Conservation (phyloP, 148 eudicot species). For the Cornus controversa region DNA sequence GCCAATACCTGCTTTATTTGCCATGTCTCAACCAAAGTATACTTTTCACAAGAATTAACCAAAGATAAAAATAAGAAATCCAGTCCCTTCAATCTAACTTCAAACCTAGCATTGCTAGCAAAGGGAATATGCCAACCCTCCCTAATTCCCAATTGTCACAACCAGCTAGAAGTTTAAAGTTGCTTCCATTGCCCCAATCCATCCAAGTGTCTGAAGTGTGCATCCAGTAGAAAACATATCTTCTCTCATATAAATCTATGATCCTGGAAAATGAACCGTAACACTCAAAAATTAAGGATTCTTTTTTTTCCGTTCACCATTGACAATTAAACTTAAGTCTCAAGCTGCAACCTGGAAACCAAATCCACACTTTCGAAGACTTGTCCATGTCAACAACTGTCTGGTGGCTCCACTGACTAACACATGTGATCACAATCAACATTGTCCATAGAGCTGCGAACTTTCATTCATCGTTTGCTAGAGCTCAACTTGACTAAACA, state of each 20-base stretch:
- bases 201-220: neutral
- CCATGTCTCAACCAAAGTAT: neutral
- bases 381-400: neutral
- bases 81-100: neutral
- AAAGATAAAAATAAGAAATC: constrained; percentile 1
- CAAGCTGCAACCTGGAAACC: neutral
- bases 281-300: neutral
- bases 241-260: neutral
- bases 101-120: neutral
- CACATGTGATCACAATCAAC: neutral
- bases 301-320: neutral
- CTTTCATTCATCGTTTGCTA: neutral
- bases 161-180: neutral
- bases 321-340: neutral
- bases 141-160: neutral
- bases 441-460: neutral
- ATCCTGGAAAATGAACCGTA: neutral
- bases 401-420: neutral
- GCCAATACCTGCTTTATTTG: neutral
- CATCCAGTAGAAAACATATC: neutral
- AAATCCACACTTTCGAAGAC: neutral
- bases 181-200: neutral
- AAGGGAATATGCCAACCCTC: neutral
- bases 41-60: neutral
- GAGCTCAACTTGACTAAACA: neutral